Conservation (phyloP, 2,329 filamentous ascomycete species). For the Exophiala sp. region DNA sequence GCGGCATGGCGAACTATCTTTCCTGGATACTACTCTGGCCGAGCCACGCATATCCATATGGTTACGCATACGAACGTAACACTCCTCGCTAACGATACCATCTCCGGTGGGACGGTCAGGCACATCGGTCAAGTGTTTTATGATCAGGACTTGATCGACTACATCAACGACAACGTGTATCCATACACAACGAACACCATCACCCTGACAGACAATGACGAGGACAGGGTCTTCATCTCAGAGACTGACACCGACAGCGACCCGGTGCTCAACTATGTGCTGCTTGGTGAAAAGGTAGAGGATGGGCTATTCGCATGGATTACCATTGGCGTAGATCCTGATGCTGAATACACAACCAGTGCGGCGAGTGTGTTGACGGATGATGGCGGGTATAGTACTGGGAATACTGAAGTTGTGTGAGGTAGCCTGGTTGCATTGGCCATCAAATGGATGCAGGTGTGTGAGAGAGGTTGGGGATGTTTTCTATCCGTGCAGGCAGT, state of each 20-base stretch:
- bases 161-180: constrained; percentile 45
- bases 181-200: constrained; percentile 51
- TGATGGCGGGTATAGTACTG: constrained; percentile 32
- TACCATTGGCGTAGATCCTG: constrained; percentile 48
- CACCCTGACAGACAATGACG: constrained; percentile 47
- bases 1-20: constrained; percentile 43
- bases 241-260: constrained; percentile 51
- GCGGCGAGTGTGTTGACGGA: constrained; percentile 35
- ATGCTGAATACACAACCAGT: constrained; percentile 29
- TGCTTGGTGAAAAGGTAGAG: constrained; percentile 51
- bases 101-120: constrained; percentile 53
- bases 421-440: too few relatives aligned
- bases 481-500: too few relatives aligned
- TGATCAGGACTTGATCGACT: constrained; percentile 55
- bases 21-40: constrained; percentile 46
- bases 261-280: constrained; percentile 57
- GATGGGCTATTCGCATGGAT: constrained; percentile 57
- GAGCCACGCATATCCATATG: constrained; percentile 37
- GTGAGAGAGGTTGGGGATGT: too few relatives aligned
- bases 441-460: too few relatives aligned
- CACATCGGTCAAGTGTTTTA: constrained; percentile 66
- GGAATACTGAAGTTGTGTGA: not conserved
- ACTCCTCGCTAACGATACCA: constrained; percentile 36
- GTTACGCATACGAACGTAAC: constrained; percentile 33
- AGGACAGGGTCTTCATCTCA: constrained; percentile 50